A percentile compares a stretch with the other conserved stretches of the same genome.
Evolutionary conservation across 345 rosid genomes (phyloP).

Genomic region (Balakata baccata): DNA sequence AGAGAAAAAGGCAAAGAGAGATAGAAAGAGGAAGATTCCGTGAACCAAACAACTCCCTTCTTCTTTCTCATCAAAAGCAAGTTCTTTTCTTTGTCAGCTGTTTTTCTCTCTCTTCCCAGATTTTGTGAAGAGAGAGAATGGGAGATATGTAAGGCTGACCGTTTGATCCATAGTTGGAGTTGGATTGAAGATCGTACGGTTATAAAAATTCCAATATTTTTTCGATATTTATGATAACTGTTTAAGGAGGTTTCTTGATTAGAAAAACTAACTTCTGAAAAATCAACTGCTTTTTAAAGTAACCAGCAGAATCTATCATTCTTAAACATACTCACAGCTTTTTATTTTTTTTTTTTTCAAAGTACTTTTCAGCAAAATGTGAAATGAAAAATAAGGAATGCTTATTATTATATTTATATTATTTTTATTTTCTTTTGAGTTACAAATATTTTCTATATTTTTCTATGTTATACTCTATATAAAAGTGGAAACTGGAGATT

Average conservation of each 20-base stretch:
- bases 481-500: no score
- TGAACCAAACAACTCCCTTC: slow-evolving; percentile 7
- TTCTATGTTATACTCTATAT: no score
- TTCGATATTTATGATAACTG: background rate
- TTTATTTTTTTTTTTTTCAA: no score
- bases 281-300: background rate
- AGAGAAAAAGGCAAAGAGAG: background rate
- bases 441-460: no score
- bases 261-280: no score
- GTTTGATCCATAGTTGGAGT: background rate
- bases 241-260: no score
- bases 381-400: no score
- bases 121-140: background rate
- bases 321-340: no score
- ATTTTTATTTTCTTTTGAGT: no score
- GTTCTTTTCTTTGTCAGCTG: slow-evolving; percentile 8
- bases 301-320: background rate
- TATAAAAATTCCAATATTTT: background rate
- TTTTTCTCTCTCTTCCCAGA: background rate
- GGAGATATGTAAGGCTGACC: slow-evolving; percentile 1
- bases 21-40: background rate
- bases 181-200: slow-evolving; percentile 9
- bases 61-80: background rate
- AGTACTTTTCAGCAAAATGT: no score
- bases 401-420: no score